These are phyloP conservation scores for Russula olivacea DNA, from an alignment of 768 basidiomycete genomes.

Conservation along the genomic window DNA sequence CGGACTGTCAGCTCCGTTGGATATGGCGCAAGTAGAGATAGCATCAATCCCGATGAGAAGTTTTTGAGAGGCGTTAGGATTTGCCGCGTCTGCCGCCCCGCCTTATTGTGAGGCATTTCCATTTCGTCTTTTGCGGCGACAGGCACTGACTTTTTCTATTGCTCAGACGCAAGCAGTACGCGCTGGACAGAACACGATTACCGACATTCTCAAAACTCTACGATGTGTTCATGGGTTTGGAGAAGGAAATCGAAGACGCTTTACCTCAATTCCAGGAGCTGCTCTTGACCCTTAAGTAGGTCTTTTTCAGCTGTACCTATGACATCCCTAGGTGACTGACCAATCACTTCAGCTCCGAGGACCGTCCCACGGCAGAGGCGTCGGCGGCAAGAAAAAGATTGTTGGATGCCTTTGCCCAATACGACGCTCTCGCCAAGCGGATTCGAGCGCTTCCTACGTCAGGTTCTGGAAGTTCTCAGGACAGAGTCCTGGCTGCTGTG, in stretches of 20 bases:
- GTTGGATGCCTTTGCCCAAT: conserved; percentile 78
- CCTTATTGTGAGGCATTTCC: conserved; percentile 59
- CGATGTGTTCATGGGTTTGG: conserved; percentile 64
- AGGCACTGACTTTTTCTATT: neutral
- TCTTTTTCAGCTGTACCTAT: conserved; percentile 11
- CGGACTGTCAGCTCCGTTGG: conserved; percentile 33
- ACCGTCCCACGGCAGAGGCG: conserved; percentile 62
- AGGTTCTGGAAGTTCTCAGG: conserved; percentile 64
- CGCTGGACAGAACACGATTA: conserved; percentile 41
- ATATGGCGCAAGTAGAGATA: conserved; percentile 30
- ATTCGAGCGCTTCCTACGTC: conserved; percentile 68
- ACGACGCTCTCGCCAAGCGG: conserved; percentile 82
- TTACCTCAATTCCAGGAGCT: conserved; percentile 89
- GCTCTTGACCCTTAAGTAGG: conserved; percentile 61
- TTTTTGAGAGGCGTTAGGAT: conserved; percentile 86
- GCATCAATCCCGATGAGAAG: conserved; percentile 60
- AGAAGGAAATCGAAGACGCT: conserved; percentile 84
- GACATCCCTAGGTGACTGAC: conserved; percentile 32
- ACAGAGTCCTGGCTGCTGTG: conserved; percentile 79
- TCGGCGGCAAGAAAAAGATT: conserved; percentile 70
- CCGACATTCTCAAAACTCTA: conserved; percentile 16
- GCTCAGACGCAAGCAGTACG: conserved; percentile 71
- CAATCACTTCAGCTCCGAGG: conserved; percentile 32
- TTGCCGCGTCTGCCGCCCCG: conserved; percentile 76
- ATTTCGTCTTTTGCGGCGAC: neutral